Evolutionary conservation across 257 asterid genomes (phyloP), one percentile per base, ranked within the genome.

Genomic region (Solanum piurae): DNA sequence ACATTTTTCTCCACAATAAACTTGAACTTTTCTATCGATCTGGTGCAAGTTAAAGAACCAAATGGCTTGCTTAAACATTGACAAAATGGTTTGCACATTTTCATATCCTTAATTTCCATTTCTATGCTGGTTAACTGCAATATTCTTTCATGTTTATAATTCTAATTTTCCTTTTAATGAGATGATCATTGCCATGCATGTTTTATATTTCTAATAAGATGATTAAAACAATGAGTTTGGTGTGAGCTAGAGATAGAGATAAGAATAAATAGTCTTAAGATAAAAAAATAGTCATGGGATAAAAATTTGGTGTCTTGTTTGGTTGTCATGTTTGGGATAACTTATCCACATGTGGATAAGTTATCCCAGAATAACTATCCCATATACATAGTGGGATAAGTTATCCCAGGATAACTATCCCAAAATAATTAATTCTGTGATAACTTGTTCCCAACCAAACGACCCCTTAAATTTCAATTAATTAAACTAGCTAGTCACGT

Each of bases 1-100:
- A 80, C 33, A 40, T 40, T 76, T 16, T 25, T 40, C 46, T 29
- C 83, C 34, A 11, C 34, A 38, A 52, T 52, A 40, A 40, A 7
- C 55, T 75, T 75, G 6, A 75, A 18, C 58, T 13, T 62, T 62
- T n/a, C 71, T 62, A 62, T n/a, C 62, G 62, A 52, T 52, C 83
- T 82, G 85, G 42, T 40, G 25, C 42, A n/a, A 52, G 62, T 52
- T 52, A 52, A 87, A 76, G 86, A 86, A 66, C 72, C 60, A 64
- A 80, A 89, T 88, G 89, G 87, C 91, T 69, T 89, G 90, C 92
- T 90, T 88, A 82, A 89, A 75, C 75, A 49, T 89, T 72, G 44
- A 73, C 11, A 86, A 86, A 52, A 49, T 86, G 94, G 94, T 92
- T 79, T 82, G 94, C 86, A 76, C 34, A 60, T 3, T 52, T 12